Evolutionary conservation across 1,284 basidiomycete genomes (phyloP), one percentile per base, ranked within the genome.

Genomic region (Porodaedalea pini): DNA sequence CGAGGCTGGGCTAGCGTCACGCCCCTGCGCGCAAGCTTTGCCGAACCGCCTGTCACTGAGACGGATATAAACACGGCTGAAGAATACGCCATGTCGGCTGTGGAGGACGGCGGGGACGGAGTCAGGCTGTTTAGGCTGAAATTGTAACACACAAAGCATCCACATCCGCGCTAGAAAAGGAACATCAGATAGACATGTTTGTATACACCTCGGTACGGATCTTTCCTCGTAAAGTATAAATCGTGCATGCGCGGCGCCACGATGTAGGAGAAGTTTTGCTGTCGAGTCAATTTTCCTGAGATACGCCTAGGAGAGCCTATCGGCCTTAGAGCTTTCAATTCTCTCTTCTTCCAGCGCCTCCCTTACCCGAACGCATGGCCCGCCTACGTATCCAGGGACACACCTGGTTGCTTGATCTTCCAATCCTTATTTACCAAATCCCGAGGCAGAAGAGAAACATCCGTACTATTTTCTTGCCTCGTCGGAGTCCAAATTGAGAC

Each of bases 1-100:
- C 74, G 82, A 57, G 87, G 85, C 7, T 80, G 75, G 64, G 83
- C 80, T 21, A 89, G 86, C 61, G 81, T 93, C 2, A 91, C 88
- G 23, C 87, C 91, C 1, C 69, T 93, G 57, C 76, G 81, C 53
- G 84, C 90, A 2, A 76, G 78, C 51, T 92, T 92, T 66, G 88
- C 80, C 13, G 87, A 91, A 66, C 81, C 82, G 11, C 66, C 61
- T 34, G 61, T 34, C 29, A 27, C 25, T 11, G 45, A 29, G 2
- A 11, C 19, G 4, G 34, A 21, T 6, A 32, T 25, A 29, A 41
- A 51, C 6, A 11, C 37, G 23, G 11, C 29, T 7, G 54, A 44
- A 13, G n/a, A n/a, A n/a, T n/a, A n/a, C n/a, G n/a, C n/a, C n/a
- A n/a, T n/a, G n/a, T 34, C 37, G n/a, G 47, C 29, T 27, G 34